These are phyloP conservation scores for Omphalotus guepiniiformis DNA, from an alignment of 768 basidiomycete species.

Conservation along the genomic window DNA sequence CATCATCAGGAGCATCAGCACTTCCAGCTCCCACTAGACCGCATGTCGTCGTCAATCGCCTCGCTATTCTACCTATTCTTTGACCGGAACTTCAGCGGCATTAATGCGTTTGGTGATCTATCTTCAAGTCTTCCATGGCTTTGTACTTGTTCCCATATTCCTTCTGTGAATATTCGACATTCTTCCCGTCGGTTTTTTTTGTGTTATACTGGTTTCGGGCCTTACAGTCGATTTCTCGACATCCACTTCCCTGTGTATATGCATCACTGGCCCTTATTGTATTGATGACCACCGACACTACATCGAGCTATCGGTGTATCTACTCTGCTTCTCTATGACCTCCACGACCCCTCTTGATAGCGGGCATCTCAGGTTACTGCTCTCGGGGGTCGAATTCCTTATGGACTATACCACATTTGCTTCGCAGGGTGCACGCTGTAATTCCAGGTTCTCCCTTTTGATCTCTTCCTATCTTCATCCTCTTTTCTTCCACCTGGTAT, in stretches of 20 bases:
- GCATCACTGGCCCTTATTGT: background rate
- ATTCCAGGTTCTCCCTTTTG: background rate
- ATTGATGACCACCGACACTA: too few relatives aligned
- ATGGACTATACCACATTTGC: too few relatives aligned
- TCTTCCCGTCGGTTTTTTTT: conserved; percentile 21
- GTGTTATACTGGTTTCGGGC: conserved; percentile 12
- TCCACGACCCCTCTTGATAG: background rate
- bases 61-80: conserved; percentile 20
- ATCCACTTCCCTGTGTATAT: background rate
- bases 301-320: background rate
- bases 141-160: conserved; percentile 26
- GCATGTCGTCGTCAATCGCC: conserved; percentile 15
- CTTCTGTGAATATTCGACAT: conserved; percentile 31
- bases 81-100: conserved; percentile 11
- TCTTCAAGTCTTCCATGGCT: conserved; percentile 19
- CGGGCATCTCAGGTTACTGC: too few relatives aligned
- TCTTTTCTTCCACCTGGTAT: conserved; percentile 1
- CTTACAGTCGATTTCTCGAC: background rate
- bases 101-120: conserved; percentile 20
- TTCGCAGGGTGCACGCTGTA: too few relatives aligned
- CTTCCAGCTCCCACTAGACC: conserved; percentile 17
- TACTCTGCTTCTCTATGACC: background rate
- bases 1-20: conserved; percentile 22
- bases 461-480: conserved; percentile 1
- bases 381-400: too few relatives aligned